Evolutionary conservation across 208 protist genomes (phyloP).

Genomic region (Crithidia expoeki): DNA sequence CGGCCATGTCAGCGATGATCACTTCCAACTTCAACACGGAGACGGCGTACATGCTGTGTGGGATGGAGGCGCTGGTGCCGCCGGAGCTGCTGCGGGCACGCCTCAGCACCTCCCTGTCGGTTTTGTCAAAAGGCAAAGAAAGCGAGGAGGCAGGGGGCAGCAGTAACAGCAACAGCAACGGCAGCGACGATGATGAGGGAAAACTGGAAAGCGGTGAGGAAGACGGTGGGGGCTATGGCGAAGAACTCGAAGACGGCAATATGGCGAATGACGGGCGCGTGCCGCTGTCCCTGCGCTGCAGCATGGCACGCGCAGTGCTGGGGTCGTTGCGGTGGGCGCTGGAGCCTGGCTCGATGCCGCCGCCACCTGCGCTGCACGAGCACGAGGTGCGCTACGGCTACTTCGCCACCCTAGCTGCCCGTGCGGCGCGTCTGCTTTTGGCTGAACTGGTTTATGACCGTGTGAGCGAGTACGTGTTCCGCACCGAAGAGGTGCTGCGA

Average conservation of each 20-base stretch:
- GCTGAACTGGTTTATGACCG: slow-evolving; percentile 54
- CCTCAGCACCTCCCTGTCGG: background rate
- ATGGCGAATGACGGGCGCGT: background rate
- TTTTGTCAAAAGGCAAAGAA: background rate
- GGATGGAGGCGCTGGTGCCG: slow-evolving; percentile 35
- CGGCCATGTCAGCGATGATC: slow-evolving; percentile 57
- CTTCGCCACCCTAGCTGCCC: slow-evolving; percentile 47
- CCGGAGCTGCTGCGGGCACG: slow-evolving; percentile 12
- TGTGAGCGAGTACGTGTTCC: slow-evolving; percentile 66
- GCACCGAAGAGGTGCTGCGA: slow-evolving; percentile 53
- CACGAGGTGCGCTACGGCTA: slow-evolving; percentile 18
- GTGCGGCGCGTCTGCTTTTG: slow-evolving; percentile 54
- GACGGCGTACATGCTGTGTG: slow-evolving; percentile 63
- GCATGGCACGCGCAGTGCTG: slow-evolving; percentile 57
- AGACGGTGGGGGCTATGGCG: no score
- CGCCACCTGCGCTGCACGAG: slow-evolving; percentile 25
- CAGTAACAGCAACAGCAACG: background rate
- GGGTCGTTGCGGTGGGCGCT: slow-evolving; percentile 77
- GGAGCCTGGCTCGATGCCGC: slow-evolving; percentile 41
- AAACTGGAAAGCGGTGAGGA: background rate
- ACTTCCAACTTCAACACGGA: slow-evolving; percentile 58
- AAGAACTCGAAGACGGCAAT: background rate
- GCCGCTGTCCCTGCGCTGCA: slow-evolving; percentile 25
- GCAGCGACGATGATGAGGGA: background rate
- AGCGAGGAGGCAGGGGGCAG: background rate